A percentile compares a stretch with the other conserved stretches of the same genome.
These are phyloP conservation scores for Rossbeevera mucosa DNA, from an alignment of 768 basidiomycete species.

Conservation along the genomic window DNA sequence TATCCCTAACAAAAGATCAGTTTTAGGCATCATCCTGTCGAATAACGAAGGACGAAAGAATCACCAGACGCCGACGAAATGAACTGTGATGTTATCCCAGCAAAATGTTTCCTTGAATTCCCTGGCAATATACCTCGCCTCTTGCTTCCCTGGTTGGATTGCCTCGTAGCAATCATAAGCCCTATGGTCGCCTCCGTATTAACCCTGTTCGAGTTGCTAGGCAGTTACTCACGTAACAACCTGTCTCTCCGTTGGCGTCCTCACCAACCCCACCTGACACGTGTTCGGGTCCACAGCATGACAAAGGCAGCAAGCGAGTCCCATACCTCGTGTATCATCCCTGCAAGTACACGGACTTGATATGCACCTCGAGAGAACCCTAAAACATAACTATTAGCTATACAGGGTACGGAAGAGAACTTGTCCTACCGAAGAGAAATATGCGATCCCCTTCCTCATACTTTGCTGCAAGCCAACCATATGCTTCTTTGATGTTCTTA, in stretches of 20 bases:
- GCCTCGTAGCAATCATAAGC: not conserved
- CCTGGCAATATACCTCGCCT: not conserved
- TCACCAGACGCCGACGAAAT: conserved; percentile 46
- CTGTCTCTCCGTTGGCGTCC: not conserved
- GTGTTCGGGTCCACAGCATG: not conserved
- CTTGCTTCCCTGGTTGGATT: not conserved
- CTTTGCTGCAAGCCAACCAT: not conserved
- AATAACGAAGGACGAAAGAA: conserved; percentile 7
- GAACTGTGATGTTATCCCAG: not conserved
- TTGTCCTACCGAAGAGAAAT: not conserved
- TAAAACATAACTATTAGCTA: not conserved
- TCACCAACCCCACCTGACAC: not conserved
- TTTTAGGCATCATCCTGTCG: not conserved
- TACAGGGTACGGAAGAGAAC: not conserved
- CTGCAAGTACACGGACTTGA: not conserved
- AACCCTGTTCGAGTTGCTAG: not conserved
- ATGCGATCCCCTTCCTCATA: not conserved
- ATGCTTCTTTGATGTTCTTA: not conserved
- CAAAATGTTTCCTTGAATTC: not conserved
- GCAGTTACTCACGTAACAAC: not conserved
- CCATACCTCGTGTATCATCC: not conserved
- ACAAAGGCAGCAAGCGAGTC: not conserved
- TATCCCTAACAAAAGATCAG: conserved; percentile 40
- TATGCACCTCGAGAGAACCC: conserved; percentile 1
- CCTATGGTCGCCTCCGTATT: not conserved